Base-by-base conservation (phyloP, 495 filamentous ascomycete species). In the Penicillium cosmopolitanum region DNA sequence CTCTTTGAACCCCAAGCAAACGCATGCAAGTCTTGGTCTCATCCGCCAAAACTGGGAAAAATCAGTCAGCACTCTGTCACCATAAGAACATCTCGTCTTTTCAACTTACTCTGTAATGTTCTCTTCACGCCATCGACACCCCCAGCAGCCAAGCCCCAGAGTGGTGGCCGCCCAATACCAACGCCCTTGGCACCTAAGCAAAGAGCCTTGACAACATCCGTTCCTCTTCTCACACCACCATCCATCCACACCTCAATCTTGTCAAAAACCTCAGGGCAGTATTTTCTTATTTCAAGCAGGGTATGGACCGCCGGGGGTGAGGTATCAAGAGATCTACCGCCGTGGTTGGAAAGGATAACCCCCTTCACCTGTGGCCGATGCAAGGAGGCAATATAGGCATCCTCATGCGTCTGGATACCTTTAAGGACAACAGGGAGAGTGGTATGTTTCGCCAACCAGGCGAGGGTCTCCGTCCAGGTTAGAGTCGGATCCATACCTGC, bases 381-480 rank as follows among this genome's bases (percentile, higher is more conserved):
- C 43, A 84, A 77, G 4, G 85, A 83, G 15, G 93, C 93, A 53
- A 96, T 77, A 62, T 89, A 91, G 0, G 91, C 93, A 70, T 98
- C 94, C 71, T 98, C 93, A 63, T 96, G 92, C 0, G 93, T 96
- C 71, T 98, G 94, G 3, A 98, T 62, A 16, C 94, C 94, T 80
- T 98, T 98, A 48, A 98, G 78, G 55, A 98, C 84, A 58, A 98
- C 89, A 0, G 94, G 94, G 44, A 96, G 71, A 35, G 82, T 61
- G 2, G 93, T 96, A 55, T 93, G 89, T 66, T 84, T 73, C 8
- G 82, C 79, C 55, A 96, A 62, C 88, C 91, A 97, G 15, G 87
- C 81, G 46, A 97, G 73, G 21, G 90, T 93, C 36, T 84, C 83
- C 63, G 85, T 81, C 93, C 93, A 97, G 11, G 90, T 96, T 40